phyloP scores from a whole-genome alignment of 345 rosid genomes.

The Lepidium didymum region DNA sequence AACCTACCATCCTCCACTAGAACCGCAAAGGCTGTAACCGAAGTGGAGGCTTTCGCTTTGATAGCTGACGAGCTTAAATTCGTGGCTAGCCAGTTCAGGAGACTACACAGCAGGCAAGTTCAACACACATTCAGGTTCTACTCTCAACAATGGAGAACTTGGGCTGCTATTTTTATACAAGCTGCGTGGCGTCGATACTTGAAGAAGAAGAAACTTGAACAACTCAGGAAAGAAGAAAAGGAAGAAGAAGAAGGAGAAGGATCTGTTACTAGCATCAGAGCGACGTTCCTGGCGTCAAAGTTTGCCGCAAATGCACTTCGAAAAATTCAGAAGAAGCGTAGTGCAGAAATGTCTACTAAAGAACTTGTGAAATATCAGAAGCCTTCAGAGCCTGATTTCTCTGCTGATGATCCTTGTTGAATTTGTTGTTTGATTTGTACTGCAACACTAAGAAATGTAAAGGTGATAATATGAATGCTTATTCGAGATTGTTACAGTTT shows the following conservation, averaged over 20 bases:
- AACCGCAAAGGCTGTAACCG: constrained; percentile 74
- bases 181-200: constrained; percentile 91
- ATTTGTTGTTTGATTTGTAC: background rate
- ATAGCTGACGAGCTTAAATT: constrained; percentile 86
- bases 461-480: background rate
- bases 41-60: constrained; percentile 92
- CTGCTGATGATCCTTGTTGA: constrained; percentile 55
- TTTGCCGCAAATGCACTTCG: constrained; percentile 96
- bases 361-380: constrained; percentile 74
- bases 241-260: constrained; percentile 53
- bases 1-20: constrained; percentile 96
- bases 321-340: constrained; percentile 64
- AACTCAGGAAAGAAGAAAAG: constrained; percentile 61
- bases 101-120: constrained; percentile 90
- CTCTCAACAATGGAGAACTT: constrained; percentile 98
- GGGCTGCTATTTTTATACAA: constrained; percentile 97
- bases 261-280: constrained; percentile 59
- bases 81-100: constrained; percentile 91
- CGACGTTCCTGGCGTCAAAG: constrained; percentile 78
- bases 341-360: constrained; percentile 54
- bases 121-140: constrained; percentile 96
- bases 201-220: constrained; percentile 77
- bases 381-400: constrained; percentile 94
- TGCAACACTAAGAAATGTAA: background rate
- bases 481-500: background rate